These are phyloP conservation scores for Acanthamoeba healyi DNA, from an alignment of 208 protist species.

Conservation along the genomic window DNA sequence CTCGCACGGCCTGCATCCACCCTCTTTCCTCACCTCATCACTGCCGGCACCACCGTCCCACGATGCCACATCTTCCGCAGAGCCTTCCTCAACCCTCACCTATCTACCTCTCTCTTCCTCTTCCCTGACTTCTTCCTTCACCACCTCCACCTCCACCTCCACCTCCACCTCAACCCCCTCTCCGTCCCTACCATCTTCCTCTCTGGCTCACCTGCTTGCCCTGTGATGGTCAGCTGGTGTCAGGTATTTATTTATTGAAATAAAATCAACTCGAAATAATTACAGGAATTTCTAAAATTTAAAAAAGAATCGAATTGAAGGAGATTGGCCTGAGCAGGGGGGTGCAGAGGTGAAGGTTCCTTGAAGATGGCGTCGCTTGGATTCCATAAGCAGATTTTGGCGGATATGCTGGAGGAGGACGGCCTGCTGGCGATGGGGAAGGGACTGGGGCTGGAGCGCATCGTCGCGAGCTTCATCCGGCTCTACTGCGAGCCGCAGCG, in stretches of 20 bases:
- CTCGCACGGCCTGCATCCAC: background rate
- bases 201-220: background rate
- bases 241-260: too few species aligned
- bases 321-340: background rate
- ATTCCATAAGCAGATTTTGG: slow-evolving; percentile 83
- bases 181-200: background rate
- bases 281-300: too few species aligned
- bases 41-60: background rate
- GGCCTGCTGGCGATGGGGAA: slow-evolving; percentile 83
- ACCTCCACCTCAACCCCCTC: background rate
- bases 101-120: slow-evolving; percentile 30
- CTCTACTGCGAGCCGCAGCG: slow-evolving; percentile 82
- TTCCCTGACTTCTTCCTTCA: slow-evolving; percentile 47
- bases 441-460: slow-evolving; percentile 83
- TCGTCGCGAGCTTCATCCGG: slow-evolving; percentile 81
- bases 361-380: background rate
- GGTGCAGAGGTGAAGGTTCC: background rate
- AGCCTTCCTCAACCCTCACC: background rate
- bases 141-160: slow-evolving; percentile 9
- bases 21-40: background rate
- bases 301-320: background rate
- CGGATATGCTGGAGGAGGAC: slow-evolving; percentile 81
- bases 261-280: too few species aligned
- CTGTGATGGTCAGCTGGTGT: too few species aligned
- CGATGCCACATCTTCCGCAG: background rate